Evolutionary conservation across 73 alveolate species (phyloP), one percentile per base, ranked within the genome.

Genomic region (Durusdinium trenchii): DNA sequence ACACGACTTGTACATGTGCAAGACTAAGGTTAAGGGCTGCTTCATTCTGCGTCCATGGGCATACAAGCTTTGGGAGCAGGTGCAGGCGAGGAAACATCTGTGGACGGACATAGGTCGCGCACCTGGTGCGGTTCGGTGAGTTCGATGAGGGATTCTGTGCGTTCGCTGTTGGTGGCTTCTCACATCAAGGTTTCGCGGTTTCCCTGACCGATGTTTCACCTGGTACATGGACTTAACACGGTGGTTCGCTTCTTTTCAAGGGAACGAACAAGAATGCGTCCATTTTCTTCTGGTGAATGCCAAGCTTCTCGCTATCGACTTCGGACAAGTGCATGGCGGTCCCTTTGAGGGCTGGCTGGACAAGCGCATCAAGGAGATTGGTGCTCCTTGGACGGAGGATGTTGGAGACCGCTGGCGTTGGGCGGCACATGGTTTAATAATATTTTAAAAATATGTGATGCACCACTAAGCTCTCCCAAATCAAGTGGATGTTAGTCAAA

Each of bases 21-120:
- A 9, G 76, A 42, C 51, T 32, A 46, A 91, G 98, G 98, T 99
- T 30, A 98, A 99, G 32, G 99, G 99, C 30, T 99, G 99, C 90
- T 99, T 99, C 94, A 99, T 99, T 60, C 99, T 99, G 43, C 99
- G 99, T 50, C 99, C 99, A 32, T 99, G 99, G 99, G 99, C 99
- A 28, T 99, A 99, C 99, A 99, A 94, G 95, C 99, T 99, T 48
- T 99, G 99, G 99, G 99, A 99, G 95, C 94, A 84, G 95, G 99
- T 99, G 60, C 99, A 99, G 99, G 95, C 99, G 57, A 32, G 4
- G 38, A 75, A n/a, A 75, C 23, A 28, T 26, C 35, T 36, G 38
- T 6, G 85, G 3, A 38, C 3, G 51, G 20, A 36, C 3, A 35
- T 48, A 26, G 54, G 85, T 10, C 85, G 38, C 23, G 30, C 54